These are phyloP conservation scores for Globisporangium cystogenes DNA, from an alignment of 352 stramenopile species.

Conservation along the genomic window DNA sequence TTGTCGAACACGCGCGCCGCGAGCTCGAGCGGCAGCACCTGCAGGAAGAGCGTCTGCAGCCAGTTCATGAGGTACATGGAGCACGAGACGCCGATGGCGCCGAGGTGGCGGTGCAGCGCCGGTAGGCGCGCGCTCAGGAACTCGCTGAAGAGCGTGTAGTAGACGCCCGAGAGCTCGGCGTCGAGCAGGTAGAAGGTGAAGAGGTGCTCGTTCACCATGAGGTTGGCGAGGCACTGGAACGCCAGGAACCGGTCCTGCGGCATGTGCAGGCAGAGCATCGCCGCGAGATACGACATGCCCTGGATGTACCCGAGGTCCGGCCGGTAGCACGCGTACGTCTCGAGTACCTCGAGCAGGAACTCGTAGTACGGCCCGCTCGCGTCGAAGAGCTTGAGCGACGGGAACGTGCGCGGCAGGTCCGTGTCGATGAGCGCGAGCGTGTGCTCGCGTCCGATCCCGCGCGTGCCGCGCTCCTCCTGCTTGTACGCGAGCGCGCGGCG, in stretches of 20 bases:
- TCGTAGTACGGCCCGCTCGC: constrained; percentile 68
- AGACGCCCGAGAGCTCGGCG: constrained; percentile 66
- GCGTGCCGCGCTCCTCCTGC: constrained; percentile 25
- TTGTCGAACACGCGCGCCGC: constrained; percentile 76
- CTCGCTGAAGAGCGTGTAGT: constrained; percentile 79
- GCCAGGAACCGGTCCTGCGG: constrained; percentile 69
- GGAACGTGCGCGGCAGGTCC: constrained; percentile 83
- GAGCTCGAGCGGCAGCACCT: constrained; percentile 74
- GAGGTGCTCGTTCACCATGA: constrained; percentile 86
- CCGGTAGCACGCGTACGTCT: constrained; percentile 84
- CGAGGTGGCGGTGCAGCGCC: constrained; percentile 47
- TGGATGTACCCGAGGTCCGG: constrained; percentile 88
- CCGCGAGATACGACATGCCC: constrained; percentile 87
- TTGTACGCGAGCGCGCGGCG: constrained; percentile 56
- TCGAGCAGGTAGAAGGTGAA: constrained; percentile 88
- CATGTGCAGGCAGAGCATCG: constrained; percentile 84
- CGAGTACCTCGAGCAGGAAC: constrained; percentile 74
- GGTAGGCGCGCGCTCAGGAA: constrained; percentile 51
- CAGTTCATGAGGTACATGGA: constrained; percentile 89
- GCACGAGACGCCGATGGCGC: constrained; percentile 46
- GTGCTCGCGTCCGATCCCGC: constrained; percentile 62
- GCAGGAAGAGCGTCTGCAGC: constrained; percentile 83
- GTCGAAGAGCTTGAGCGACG: constrained; percentile 75
- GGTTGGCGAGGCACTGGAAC: constrained; percentile 84
- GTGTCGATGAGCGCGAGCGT: constrained; percentile 82